Evolutionary conservation across 2,329 filamentous ascomycete genomes (phyloP), one percentile per base, ranked within the genome.

Genomic region (Teratosphaeriaceae sp.): DNA sequence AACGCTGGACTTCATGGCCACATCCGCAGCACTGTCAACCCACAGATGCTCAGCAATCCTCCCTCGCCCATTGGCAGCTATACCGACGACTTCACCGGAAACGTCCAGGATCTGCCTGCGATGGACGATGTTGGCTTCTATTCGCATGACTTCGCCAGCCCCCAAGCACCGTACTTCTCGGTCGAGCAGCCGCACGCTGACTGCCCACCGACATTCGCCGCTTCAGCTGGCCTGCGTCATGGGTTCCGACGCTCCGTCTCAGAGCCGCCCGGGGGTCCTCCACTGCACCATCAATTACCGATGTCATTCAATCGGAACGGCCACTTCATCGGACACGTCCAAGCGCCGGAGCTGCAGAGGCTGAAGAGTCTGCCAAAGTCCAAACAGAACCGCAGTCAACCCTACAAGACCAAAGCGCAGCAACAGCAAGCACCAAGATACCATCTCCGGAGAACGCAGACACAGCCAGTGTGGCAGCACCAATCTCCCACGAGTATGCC

Each of bases 231-330:
- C 21, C 24, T 35, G 20, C 44, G 42, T 26, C 39, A 48, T 27
- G 30, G 46, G 22, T 38, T 40, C 30, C 47, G 46, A 15, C 52
- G 52, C 38, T 54, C 52, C 7, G 40, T 51, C 29, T 54, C 50
- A 29, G 50, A 54, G 29, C 52, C 52, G 22, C 52, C 50, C 8
- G 49, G 42, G 15, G 42, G 38, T 21, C 42, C 43, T 26, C 27
- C 41, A 26, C 9, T 42, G n/a, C 38, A 44, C n/a, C 43, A 48
- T 16, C 34, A 19, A 22, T 37, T 30, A n/a, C 34, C 29, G 8
- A 34, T 53, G 27, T 44, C 43, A n/a, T 51, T 54, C 44, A 43
- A 50, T 23, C 47, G 51, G 33, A 39, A 42, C 22, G 49, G 49
- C 24, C 43, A 48, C 19, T 43, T 34, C 5, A 48, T 54, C 38